phyloP scores from a whole-genome alignment of 371 early-diverging fungal species.

The Amoeboaphelidium occidentale region DNA sequence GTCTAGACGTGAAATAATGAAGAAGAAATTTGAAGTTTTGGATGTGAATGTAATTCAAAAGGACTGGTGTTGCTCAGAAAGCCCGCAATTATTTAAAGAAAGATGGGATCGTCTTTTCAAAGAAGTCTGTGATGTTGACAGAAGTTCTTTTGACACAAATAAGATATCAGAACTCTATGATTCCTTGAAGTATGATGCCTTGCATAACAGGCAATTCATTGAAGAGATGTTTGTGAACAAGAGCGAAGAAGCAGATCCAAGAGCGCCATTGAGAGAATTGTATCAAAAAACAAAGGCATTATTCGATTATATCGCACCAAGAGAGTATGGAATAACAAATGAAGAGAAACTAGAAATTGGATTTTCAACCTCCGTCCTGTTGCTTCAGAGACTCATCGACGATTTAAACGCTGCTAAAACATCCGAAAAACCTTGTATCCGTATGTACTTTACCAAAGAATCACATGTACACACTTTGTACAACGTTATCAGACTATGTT shows the following conservation, averaged over 20 bases:
- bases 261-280: slow-evolving; percentile 26
- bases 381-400: slow-evolving; percentile 44
- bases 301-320: slow-evolving; percentile 77
- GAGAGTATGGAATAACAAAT: slow-evolving; percentile 68
- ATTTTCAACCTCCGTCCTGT: slow-evolving; percentile 39
- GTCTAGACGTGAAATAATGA: slow-evolving; percentile 42
- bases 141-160: slow-evolving; percentile 34
- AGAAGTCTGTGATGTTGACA: slow-evolving; percentile 50
- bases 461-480: slow-evolving; percentile 58
- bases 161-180: slow-evolving; percentile 83
- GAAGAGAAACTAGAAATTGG: slow-evolving; percentile 72
- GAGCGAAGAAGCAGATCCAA: slow-evolving; percentile 4
- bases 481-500: slow-evolving; percentile 63
- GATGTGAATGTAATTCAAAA: slow-evolving; percentile 28
- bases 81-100: slow-evolving; percentile 37
- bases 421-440: slow-evolving; percentile 29
- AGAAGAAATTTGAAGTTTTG: slow-evolving; percentile 34
- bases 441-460: slow-evolving; percentile 92
- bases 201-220: slow-evolving; percentile 70
- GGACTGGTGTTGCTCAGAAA: slow-evolving; percentile 22
- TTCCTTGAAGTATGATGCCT: slow-evolving; percentile 76
- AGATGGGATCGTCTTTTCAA: slow-evolving; percentile 84
- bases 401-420: slow-evolving; percentile 38
- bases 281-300: slow-evolving; percentile 52
- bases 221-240: slow-evolving; percentile 30